Percentiles rank a stretch among this genome's conserved stretches.
Evolutionary conservation across 768 basidiomycete genomes (phyloP).

Genomic region (Neoboletus magnificus): DNA sequence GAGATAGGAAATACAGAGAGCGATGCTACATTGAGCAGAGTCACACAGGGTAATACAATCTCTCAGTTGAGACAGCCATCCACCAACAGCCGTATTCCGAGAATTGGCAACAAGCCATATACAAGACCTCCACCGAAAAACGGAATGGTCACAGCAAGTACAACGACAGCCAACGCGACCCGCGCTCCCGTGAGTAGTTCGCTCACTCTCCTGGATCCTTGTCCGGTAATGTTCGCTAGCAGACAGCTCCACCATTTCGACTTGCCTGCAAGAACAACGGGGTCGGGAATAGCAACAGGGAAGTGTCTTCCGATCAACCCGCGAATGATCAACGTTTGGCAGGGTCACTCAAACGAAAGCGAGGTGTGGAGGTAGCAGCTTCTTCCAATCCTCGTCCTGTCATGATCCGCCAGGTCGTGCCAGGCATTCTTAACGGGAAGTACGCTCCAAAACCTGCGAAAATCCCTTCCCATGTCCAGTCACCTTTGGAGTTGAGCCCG

Average conservation of each 20-base stretch:
- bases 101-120: slow-evolving; percentile 59
- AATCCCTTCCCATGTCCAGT: slow-evolving; percentile 7
- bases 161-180: slow-evolving; percentile 4
- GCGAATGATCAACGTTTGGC: slow-evolving; percentile 6
- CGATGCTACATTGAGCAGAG: slow-evolving; percentile 15
- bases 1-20: slow-evolving; percentile 2
- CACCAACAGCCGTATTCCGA: slow-evolving; percentile 56
- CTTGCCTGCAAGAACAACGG: slow-evolving; percentile 8
- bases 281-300: slow-evolving; percentile 5
- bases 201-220: not conserved
- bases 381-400: slow-evolving; percentile 26
- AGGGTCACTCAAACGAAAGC: slow-evolving; percentile 33
- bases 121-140: slow-evolving; percentile 34
- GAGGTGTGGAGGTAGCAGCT: slow-evolving; percentile 14
- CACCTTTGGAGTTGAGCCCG: slow-evolving; percentile 14
- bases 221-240: not conserved
- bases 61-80: slow-evolving; percentile 48
- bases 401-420: slow-evolving; percentile 36
- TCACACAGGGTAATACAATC: slow-evolving; percentile 30
- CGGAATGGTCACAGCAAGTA: not conserved
- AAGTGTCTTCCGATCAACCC: slow-evolving; percentile 6
- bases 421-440: slow-evolving; percentile 32
- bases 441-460: slow-evolving; percentile 26
- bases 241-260: slow-evolving; percentile 13
- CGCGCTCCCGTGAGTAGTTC: slow-evolving; percentile 19